A percentile compares a stretch with the other conserved stretches of the same genome.
Evolutionary conservation across 345 rosid genomes (phyloP).

Genomic region (Citrus maxima): DNA sequence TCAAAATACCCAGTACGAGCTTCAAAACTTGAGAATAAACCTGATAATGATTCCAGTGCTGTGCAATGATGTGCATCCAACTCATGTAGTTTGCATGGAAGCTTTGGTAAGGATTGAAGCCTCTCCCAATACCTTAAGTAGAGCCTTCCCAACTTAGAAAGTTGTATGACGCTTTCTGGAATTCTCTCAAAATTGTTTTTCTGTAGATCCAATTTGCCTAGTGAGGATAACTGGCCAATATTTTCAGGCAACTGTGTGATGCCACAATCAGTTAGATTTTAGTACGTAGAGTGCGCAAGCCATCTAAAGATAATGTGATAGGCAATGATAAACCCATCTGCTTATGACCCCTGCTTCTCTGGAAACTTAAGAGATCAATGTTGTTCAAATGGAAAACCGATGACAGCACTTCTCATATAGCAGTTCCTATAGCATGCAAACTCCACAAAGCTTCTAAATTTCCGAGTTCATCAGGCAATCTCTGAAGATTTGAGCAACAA

Average conservation of each 20-base stretch:
- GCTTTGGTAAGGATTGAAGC: conserved; percentile 5
- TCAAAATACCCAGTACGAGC: no score
- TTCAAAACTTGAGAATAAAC: not conserved
- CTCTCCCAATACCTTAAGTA: not conserved
- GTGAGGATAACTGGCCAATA: not conserved
- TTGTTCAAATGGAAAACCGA: not conserved
- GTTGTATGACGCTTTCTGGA: not conserved
- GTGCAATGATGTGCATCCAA: not conserved
- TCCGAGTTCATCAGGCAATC: not conserved
- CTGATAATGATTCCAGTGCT: not conserved
- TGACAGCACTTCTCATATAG: not conserved
- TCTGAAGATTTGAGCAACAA: not conserved
- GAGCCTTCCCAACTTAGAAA: not conserved
- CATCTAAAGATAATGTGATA: not conserved
- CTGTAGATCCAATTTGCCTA: not conserved
- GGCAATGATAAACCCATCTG: not conserved
- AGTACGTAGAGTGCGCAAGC: not conserved
- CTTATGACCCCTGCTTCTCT: not conserved
- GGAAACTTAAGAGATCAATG: no score
- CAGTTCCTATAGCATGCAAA: not conserved
- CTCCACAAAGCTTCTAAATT: conserved; percentile 16
- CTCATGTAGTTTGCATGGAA: conserved; percentile 1
- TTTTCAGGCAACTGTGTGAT: not conserved
- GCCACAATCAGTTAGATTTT: not conserved
- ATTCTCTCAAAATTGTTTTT: not conserved